A percentile compares a stretch with the other conserved stretches of the same genome.
phyloP scores from a whole-genome alignment of 805 yeast species.

The Spathaspora arborariae region DNA sequence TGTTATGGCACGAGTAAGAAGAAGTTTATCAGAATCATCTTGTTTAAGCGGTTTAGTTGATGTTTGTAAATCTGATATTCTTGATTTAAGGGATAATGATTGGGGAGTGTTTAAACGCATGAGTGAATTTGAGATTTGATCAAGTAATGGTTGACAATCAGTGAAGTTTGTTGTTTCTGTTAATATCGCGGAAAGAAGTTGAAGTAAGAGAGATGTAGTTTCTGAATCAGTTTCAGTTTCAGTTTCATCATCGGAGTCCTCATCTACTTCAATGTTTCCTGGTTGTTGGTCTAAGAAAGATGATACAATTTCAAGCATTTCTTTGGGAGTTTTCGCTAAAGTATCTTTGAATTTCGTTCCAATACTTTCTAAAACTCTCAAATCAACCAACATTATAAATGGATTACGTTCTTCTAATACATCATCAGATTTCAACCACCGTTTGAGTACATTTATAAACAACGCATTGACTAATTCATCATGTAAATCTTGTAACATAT shows the following conservation, averaged over 20 bases:
- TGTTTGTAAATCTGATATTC: background rate
- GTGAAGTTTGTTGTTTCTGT: background rate
- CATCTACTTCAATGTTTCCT: slow-evolving; percentile 12
- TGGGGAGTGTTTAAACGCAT: background rate
- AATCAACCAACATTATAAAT: slow-evolving; percentile 51
- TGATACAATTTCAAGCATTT: slow-evolving; percentile 44
- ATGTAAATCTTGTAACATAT: slow-evolving; percentile 47
- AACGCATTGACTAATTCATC: slow-evolving; percentile 42
- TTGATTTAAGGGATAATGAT: background rate
- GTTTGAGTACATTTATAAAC: slow-evolving; percentile 50
- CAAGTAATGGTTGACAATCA: background rate
- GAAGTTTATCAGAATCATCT: slow-evolving; percentile 26
- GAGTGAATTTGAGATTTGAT: background rate
- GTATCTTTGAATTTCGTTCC: slow-evolving; percentile 55
- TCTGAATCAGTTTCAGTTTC: slow-evolving; percentile 13
- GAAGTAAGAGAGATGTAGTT: slow-evolving; percentile 27
- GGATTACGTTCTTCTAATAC: slow-evolving; percentile 39
- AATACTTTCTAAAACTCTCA: slow-evolving; percentile 61
- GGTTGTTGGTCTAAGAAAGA: slow-evolving; percentile 15
- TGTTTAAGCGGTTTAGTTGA: background rate
- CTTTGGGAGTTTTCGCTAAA: slow-evolving; percentile 52
- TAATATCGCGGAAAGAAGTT: slow-evolving; percentile 34
- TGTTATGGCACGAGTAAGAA: slow-evolving; percentile 56
- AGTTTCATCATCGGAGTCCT: slow-evolving; percentile 25
- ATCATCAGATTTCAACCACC: slow-evolving; percentile 48